These are phyloP conservation scores for Hydnum rufescens DNA, from an alignment of 768 basidiomycete species.

Conservation along the genomic window DNA sequence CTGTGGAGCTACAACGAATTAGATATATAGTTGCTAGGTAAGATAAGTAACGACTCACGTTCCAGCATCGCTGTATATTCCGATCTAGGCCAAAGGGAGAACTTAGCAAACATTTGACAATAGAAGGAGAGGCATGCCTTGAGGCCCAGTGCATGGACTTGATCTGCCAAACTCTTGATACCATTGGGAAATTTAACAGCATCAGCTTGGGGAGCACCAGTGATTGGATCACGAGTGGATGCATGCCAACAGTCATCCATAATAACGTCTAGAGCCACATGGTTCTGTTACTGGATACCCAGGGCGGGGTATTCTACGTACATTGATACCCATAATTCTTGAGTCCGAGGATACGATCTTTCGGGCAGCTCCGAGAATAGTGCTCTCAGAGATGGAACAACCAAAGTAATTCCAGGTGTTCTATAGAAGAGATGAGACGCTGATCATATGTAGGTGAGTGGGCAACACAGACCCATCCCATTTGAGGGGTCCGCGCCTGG, in stretches of 20 bases:
- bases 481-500: slow-evolving; percentile 19
- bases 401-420: slow-evolving; percentile 24
- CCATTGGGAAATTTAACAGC: slow-evolving; percentile 11
- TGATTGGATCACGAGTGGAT: slow-evolving; percentile 5
- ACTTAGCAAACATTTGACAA: neutral
- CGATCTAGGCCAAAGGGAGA: slow-evolving; percentile 13
- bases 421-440: slow-evolving; percentile 4
- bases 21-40: neutral
- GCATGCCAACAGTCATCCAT: slow-evolving; percentile 22
- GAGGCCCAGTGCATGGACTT: slow-evolving; percentile 11
- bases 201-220: slow-evolving; percentile 9
- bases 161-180: slow-evolving; percentile 11
- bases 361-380: slow-evolving; percentile 19
- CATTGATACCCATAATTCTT: slow-evolving; percentile 22
- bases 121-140: slow-evolving; percentile 8
- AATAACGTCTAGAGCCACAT: slow-evolving; percentile 17
- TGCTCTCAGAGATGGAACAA: slow-evolving; percentile 21
- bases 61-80: slow-evolving; percentile 22
- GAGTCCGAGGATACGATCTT: slow-evolving; percentile 18
- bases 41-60: slow-evolving; percentile 9
- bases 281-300: neutral
- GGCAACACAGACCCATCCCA: slow-evolving; percentile 15
- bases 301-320: slow-evolving; percentile 10
- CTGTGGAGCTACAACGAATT: neutral
- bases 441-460: neutral